These are phyloP conservation scores for Fusarium pininemorale DNA, from an alignment of 2,329 filamentous ascomycete species.

Conservation along the genomic window DNA sequence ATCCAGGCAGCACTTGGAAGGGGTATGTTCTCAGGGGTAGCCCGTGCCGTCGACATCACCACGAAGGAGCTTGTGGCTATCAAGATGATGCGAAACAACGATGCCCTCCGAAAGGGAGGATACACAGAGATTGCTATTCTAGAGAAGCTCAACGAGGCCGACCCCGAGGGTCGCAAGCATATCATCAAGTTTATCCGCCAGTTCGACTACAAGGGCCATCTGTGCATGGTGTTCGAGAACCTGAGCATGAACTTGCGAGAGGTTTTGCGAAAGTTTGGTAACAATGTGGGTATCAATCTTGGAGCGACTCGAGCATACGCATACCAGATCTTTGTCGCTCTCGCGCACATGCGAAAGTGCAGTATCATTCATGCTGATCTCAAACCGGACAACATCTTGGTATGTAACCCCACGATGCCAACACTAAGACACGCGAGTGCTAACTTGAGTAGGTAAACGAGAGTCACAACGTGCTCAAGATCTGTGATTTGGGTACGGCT, in stretches of 20 bases:
- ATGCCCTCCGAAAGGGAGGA: conserved; percentile 89
- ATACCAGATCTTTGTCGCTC: conserved; percentile 90
- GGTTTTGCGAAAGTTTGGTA: conserved; percentile 93
- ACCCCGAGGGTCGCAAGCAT: conserved; percentile 90
- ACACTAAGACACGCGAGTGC: neutral
- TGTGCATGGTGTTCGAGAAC: conserved; percentile 98
- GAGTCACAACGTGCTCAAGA: conserved; percentile 83
- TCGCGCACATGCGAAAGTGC: conserved; percentile 88
- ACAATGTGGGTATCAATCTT: conserved; percentile 91
- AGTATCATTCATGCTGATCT: conserved; percentile 95
- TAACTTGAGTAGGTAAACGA: conserved; percentile 72
- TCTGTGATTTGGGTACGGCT: conserved; percentile 96
- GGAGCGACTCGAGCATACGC: conserved; percentile 88
- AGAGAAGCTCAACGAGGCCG: conserved; percentile 83
- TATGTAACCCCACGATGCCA: conserved; percentile 46
- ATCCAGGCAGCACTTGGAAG: conserved; percentile 88
- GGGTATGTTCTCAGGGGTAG: conserved; percentile 97
- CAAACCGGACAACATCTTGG: conserved; percentile 97
- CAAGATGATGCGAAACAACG: conserved; percentile 98
- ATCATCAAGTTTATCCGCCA: conserved; percentile 86
- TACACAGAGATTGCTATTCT: conserved; percentile 95
- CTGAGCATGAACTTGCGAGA: conserved; percentile 92
- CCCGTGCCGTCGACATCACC: conserved; percentile 81
- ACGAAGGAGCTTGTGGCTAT: conserved; percentile 85
- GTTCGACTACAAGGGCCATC: conserved; percentile 93